Evolutionary conservation across 2,329 filamentous ascomycete species (phyloP).

Genomic region (Malbranchea zuffiana): DNA sequence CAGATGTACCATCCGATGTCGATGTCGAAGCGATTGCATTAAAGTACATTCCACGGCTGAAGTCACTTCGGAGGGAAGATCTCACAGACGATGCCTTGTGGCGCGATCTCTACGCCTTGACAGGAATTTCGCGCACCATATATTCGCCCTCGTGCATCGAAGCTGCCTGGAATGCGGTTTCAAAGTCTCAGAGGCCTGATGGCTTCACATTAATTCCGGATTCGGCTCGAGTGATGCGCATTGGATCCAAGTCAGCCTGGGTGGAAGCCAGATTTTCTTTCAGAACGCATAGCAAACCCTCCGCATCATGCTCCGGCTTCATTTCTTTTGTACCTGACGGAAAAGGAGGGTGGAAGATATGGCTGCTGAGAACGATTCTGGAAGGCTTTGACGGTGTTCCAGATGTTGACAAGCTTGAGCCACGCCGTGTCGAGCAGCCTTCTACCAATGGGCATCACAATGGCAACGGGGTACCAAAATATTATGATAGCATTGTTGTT

Average conservation of each 20-base stretch:
- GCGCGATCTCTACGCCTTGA: conserved; percentile 21
- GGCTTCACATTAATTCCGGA: conserved; percentile 11
- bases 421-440: not conserved
- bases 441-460: not conserved
- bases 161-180: conserved; percentile 16
- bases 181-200: conserved; percentile 4
- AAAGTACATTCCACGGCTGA: conserved; percentile 7
- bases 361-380: conserved; percentile 19
- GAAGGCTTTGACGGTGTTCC: conserved; percentile 17
- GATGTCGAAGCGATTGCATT: conserved; percentile 9
- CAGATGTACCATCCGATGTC: conserved; percentile 13
- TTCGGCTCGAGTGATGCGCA: conserved; percentile 10
- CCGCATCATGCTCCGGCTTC: conserved; percentile 15
- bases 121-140: conserved; percentile 19
- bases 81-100: conserved; percentile 18
- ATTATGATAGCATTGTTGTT: conserved; percentile 25
- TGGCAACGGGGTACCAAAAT: not conserved
- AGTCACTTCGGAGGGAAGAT: conserved; percentile 7
- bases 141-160: conserved; percentile 15
- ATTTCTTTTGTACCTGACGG: conserved; percentile 15
- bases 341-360: conserved; percentile 19
- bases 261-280: conserved; percentile 17
- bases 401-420: conserved; percentile 16
- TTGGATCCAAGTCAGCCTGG: conserved; percentile 12
- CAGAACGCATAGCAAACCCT: conserved; percentile 7